These are phyloP conservation scores for Nadsonia fulvescens DNA, from an alignment of 805 yeast genomes.

Conservation along the genomic window DNA sequence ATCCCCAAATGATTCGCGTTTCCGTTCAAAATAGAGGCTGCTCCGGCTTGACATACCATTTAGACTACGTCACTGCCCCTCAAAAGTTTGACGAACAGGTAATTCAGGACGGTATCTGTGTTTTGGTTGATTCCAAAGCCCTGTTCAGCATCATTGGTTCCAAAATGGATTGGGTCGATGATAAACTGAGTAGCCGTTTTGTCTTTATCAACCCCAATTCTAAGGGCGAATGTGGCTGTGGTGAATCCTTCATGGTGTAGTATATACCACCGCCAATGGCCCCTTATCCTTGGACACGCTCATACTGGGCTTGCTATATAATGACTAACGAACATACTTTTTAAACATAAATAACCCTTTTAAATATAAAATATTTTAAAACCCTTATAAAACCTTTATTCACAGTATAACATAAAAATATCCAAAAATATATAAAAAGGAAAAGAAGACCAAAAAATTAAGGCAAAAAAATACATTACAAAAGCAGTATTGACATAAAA, in stretches of 20 bases:
- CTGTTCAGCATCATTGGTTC: conserved; percentile 89
- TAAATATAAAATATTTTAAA: too few relatives aligned
- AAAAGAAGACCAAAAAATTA: too few relatives aligned
- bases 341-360: too few relatives aligned
- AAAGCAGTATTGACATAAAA: too few relatives aligned
- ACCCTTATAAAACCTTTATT: too few relatives aligned
- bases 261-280: conserved; percentile 1
- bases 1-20: conserved; percentile 66
- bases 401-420: too few relatives aligned
- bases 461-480: too few relatives aligned
- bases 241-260: conserved; percentile 93
- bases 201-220: conserved; percentile 92
- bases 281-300: too few relatives aligned
- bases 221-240: conserved; percentile 97
- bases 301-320: too few relatives aligned
- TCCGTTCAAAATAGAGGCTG: conserved; percentile 96
- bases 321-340: too few relatives aligned
- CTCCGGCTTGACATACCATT: conserved; percentile 80
- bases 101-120: conserved; percentile 81
- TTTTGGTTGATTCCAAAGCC: conserved; percentile 89
- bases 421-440: too few relatives aligned
- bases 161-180: conserved; percentile 97
- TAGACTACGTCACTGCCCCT: conserved; percentile 77
- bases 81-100: conserved; percentile 93
- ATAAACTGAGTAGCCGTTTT: conserved; percentile 72